phyloP scores from a whole-genome alignment of 345 rosid genomes.

The Triadica sebifera region DNA sequence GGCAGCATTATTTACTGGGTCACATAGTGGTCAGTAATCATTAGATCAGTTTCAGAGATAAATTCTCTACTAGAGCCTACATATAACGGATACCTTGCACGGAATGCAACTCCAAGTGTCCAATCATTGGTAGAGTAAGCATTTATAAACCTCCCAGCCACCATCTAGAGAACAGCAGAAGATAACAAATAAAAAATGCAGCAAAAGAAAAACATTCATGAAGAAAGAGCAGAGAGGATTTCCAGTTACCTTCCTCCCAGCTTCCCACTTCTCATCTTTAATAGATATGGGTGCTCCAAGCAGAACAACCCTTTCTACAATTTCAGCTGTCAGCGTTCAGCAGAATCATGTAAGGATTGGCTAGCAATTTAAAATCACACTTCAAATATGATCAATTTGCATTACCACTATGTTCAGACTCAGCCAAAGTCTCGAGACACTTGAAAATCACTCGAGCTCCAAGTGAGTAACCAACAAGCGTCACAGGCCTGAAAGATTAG shows the following conservation, averaged over 20 bases:
- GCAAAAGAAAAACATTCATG: not conserved
- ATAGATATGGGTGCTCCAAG: conserved; percentile 90
- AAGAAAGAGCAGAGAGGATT: conserved; percentile 3
- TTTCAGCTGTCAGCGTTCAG: conserved; percentile 57
- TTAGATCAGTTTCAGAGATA: not conserved
- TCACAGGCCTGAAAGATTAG: conserved; percentile 68
- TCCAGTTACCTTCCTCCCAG: conserved; percentile 68
- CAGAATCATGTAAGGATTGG: conserved; percentile 20
- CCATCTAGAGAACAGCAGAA: conserved; percentile 60
- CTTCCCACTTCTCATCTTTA: conserved; percentile 78
- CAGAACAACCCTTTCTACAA: conserved; percentile 89
- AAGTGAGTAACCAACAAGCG: conserved; percentile 85
- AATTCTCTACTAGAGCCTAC: not conserved
- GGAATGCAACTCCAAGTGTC: conserved; percentile 94
- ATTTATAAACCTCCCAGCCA: conserved; percentile 92
- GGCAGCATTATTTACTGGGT: not conserved
- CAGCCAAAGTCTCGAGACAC: conserved; percentile 79
- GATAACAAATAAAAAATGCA: not conserved
- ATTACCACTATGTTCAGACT: conserved; percentile 75
- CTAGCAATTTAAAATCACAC: not conserved
- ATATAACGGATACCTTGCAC: conserved; percentile 67
- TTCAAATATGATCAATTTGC: not conserved
- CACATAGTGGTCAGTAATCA: not conserved
- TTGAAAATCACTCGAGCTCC: conserved; percentile 92
- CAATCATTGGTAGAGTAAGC: conserved; percentile 86